phyloP scores from a whole-genome alignment of 257 asterid species.

The Rehmannia glutinosa region DNA sequence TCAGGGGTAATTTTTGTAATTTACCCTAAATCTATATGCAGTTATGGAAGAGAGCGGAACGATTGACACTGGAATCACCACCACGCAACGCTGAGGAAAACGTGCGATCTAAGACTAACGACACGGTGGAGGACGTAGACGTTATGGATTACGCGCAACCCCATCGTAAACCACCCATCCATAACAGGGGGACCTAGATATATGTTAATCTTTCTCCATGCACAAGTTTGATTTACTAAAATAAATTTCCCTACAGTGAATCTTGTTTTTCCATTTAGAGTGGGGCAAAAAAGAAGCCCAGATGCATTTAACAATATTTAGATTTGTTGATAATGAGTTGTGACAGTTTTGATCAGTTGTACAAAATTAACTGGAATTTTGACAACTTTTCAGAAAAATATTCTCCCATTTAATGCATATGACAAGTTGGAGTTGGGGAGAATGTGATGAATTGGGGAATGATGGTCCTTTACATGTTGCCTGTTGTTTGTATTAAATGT shows the following conservation, averaged over 20 bases:
- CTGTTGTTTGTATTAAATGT: slow-evolving; percentile 22
- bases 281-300: too few relatives aligned
- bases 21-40: not conserved
- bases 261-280: not conserved
- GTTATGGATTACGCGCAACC: slow-evolving; percentile 85
- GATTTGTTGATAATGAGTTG: not conserved
- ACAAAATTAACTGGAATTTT: not conserved
- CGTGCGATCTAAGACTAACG: slow-evolving; percentile 25
- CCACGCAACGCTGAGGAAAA: slow-evolving; percentile 32
- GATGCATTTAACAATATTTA: not conserved
- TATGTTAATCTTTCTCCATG: not conserved
- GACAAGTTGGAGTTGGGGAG: slow-evolving; percentile 18
- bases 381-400: slow-evolving; percentile 5
- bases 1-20: too few relatives aligned
- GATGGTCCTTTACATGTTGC: slow-evolving; percentile 29
- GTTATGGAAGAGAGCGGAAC: slow-evolving; percentile 25
- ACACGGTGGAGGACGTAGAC: slow-evolving; percentile 36
- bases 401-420: slow-evolving; percentile 8
- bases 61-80: slow-evolving; percentile 34
- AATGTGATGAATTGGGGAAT: slow-evolving; percentile 9
- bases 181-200: slow-evolving; percentile 52
- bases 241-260: not conserved
- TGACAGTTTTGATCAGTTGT: not conserved
- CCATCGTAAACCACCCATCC: slow-evolving; percentile 86
- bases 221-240: not conserved